These are phyloP conservation scores for Nicotiana tabacum DNA, from an alignment of 257 asterid genomes.

Conservation along the genomic window DNA sequence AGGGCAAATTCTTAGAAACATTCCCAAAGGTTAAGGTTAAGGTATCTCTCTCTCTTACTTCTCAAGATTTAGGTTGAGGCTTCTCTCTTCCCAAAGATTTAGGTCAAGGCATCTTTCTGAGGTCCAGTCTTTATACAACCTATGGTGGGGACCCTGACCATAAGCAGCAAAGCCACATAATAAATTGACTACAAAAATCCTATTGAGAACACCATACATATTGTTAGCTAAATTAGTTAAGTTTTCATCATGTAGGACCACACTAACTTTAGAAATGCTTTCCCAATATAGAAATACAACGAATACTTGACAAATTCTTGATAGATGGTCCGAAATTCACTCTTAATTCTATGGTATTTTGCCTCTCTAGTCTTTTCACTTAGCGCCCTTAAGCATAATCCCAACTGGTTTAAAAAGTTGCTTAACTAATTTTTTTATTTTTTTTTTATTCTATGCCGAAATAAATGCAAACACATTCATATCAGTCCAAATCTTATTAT, in stretches of 20 bases:
- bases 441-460: not conserved
- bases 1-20: not conserved
- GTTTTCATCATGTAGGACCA: conserved; percentile 9
- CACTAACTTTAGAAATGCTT: not conserved
- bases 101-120: not conserved
- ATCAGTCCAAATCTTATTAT: not conserved
- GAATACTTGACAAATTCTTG: not conserved
- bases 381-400: not conserved
- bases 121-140: not conserved
- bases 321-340: not conserved
- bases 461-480: not conserved
- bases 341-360: not conserved
- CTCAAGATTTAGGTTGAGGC: not conserved
- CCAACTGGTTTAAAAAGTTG: not conserved
- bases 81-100: not conserved
- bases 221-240: conserved; percentile 1
- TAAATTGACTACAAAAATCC: conserved; percentile 1
- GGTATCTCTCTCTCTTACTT: not conserved
- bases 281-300: not conserved
- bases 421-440: not conserved
- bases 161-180: not conserved
- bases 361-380: not conserved
- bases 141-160: conserved; percentile 8
- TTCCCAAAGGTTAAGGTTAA: not conserved
- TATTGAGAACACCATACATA: conserved; percentile 7